phyloP scores from a whole-genome alignment of 2,329 filamentous ascomycete genomes.

The Volutella citrinella region DNA sequence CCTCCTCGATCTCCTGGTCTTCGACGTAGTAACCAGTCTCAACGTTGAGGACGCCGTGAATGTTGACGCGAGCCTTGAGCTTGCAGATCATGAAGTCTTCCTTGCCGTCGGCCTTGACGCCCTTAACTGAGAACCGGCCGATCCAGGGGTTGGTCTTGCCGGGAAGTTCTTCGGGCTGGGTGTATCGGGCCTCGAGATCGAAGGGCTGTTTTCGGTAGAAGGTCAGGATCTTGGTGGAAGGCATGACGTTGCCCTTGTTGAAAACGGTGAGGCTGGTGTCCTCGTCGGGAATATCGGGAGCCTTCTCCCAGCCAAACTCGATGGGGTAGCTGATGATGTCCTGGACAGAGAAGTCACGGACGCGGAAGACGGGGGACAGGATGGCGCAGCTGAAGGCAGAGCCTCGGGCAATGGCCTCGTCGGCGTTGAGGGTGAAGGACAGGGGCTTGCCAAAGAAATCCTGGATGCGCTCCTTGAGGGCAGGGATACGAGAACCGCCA shows the following conservation, averaged over 20 bases:
- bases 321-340: slow-evolving; percentile 98
- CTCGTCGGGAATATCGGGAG: slow-evolving; percentile 95
- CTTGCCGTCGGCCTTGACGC: slow-evolving; percentile 87
- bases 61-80: slow-evolving; percentile 93
- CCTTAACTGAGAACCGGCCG: slow-evolving; percentile 96
- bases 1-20: slow-evolving; percentile 95
- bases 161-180: slow-evolving; percentile 80
- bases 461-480: slow-evolving; percentile 86
- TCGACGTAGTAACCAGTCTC: slow-evolving; percentile 98
- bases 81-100: slow-evolving; percentile 99
- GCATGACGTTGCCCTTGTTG: slow-evolving; percentile 94
- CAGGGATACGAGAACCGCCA: slow-evolving; percentile 88
- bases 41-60: slow-evolving; percentile 93
- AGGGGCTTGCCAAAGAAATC: slow-evolving; percentile 89
- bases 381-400: slow-evolving; percentile 98
- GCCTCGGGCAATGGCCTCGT: slow-evolving; percentile 93
- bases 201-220: slow-evolving; percentile 99
- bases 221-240: slow-evolving; percentile 97
- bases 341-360: slow-evolving; percentile 96
- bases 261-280: slow-evolving; percentile 97
- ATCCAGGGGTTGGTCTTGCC: slow-evolving; percentile 94
- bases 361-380: slow-evolving; percentile 94
- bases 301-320: slow-evolving; percentile 99
- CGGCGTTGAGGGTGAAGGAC: slow-evolving; percentile 96
- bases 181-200: slow-evolving; percentile 92